Conservation (phyloP, 2,329 filamentous ascomycete genomes). For the Helicocarpus griseus region DNA sequence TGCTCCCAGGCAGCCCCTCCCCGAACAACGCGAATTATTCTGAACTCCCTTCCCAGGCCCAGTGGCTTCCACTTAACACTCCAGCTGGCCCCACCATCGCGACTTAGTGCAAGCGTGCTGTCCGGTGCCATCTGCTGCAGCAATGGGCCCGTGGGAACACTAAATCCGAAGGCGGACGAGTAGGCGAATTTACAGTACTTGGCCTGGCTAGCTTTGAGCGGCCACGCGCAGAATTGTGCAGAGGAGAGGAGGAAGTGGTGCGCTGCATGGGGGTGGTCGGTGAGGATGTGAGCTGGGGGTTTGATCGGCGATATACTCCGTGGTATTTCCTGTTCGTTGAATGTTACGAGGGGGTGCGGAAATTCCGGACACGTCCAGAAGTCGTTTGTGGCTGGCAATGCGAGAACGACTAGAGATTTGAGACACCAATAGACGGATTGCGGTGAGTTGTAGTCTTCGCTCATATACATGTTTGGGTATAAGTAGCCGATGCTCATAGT, state of each 20-base stretch:
- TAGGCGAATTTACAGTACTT: slow-evolving; percentile 43
- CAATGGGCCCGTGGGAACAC: slow-evolving; percentile 30
- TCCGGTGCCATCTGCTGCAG: slow-evolving; percentile 34
- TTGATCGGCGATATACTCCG: slow-evolving; percentile 10
- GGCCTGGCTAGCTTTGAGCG: slow-evolving; percentile 33
- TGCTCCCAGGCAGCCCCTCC: no score
- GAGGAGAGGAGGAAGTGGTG: slow-evolving; percentile 38
- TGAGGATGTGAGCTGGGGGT: slow-evolving; percentile 38
- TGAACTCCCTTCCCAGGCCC: slow-evolving; percentile 1
- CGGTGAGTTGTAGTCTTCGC: slow-evolving; percentile 49
- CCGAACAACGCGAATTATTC: no score
- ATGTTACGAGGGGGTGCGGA: slow-evolving; percentile 22
- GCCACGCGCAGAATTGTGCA: slow-evolving; percentile 31
- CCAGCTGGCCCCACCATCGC: slow-evolving; percentile 32
- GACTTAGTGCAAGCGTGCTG: slow-evolving; percentile 28
- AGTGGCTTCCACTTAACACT: slow-evolving; percentile 26
- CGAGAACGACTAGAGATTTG: slow-evolving; percentile 40
- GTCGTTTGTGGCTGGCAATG: slow-evolving; percentile 24
- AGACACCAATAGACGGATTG: slow-evolving; percentile 48
- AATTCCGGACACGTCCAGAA: slow-evolving; percentile 40
- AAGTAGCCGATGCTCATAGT: slow-evolving; percentile 41
- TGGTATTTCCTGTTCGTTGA: not conserved
- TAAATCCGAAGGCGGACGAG: slow-evolving; percentile 40
- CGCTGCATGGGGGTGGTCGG: slow-evolving; percentile 21
- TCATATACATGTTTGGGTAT: slow-evolving; percentile 45